Conservation (phyloP, 2,329 filamentous ascomycete genomes). For the Pseudogymnoascus sp. region DNA sequence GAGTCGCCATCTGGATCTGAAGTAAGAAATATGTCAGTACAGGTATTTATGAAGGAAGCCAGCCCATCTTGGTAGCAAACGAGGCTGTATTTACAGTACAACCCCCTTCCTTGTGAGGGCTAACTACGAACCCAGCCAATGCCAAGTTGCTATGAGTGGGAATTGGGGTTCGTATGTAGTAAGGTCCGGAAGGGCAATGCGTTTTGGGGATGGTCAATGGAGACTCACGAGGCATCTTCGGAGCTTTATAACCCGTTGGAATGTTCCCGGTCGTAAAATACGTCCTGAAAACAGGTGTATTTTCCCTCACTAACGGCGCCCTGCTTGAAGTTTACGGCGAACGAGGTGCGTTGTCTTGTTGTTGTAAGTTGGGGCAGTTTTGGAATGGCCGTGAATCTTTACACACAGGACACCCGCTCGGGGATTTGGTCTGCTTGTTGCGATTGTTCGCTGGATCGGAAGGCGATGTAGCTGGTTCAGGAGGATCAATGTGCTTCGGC, state of each 20-base stretch:
- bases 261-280: background rate
- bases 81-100: background rate
- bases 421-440: background rate
- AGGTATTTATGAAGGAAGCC: background rate
- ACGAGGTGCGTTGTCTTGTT: background rate
- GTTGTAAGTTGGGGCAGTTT: background rate
- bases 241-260: background rate
- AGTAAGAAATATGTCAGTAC: background rate
- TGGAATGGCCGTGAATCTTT: background rate
- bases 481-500: background rate
- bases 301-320: background rate
- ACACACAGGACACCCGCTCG: background rate
- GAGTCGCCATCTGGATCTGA: conserved; percentile 4
- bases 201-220: background rate
- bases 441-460: background rate
- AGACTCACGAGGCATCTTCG: conserved; percentile 7
- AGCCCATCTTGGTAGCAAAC: background rate
- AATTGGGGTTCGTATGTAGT: background rate
- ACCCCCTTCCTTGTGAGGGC: background rate
- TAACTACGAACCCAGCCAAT: background rate
- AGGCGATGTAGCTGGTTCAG: background rate
- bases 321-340: background rate
- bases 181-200: background rate
- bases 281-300: background rate
- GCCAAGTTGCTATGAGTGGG: background rate